A percentile compares a stretch with the other conserved stretches of the same genome.
These are phyloP conservation scores for Fusarium globosum DNA, from an alignment of 2,329 filamentous ascomycete species.

Conservation along the genomic window DNA sequence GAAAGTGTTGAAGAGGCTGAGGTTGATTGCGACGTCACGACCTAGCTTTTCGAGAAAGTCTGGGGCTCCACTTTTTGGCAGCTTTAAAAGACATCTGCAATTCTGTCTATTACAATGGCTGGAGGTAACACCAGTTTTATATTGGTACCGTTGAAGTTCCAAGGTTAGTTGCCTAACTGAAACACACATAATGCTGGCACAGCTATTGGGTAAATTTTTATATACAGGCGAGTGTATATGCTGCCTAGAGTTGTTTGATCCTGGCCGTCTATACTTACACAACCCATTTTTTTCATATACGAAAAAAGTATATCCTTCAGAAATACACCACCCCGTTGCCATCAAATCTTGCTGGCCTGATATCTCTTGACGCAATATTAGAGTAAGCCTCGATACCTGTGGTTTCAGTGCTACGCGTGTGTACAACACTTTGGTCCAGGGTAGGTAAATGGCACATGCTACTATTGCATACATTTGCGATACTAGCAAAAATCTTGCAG, in stretches of 20 bases:
- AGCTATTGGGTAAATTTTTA: neutral
- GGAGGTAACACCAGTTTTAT: neutral
- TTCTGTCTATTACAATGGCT: neutral
- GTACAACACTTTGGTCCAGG: neutral
- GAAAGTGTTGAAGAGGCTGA: conserved; percentile 10
- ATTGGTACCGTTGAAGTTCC: neutral
- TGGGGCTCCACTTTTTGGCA: conserved; percentile 13
- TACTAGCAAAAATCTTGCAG: neutral
- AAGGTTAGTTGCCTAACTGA: neutral
- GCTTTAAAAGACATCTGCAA: neutral
- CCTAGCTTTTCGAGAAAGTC: neutral
- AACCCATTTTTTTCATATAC: neutral
- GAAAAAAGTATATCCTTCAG: neutral
- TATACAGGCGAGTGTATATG: neutral
- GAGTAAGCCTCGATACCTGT: too few relatives aligned
- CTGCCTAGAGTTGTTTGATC: neutral
- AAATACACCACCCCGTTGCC: too few relatives aligned
- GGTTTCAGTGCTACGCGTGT: neutral
- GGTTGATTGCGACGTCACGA: conserved; percentile 22
- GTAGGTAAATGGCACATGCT: neutral
- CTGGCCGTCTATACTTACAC: neutral
- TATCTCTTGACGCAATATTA: too few relatives aligned
- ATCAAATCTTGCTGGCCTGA: too few relatives aligned
- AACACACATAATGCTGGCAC: neutral
- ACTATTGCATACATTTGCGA: neutral